Evolutionary conservation across 257 asterid genomes (phyloP).

Genomic region (Nicotiana tomentosiformis): DNA sequence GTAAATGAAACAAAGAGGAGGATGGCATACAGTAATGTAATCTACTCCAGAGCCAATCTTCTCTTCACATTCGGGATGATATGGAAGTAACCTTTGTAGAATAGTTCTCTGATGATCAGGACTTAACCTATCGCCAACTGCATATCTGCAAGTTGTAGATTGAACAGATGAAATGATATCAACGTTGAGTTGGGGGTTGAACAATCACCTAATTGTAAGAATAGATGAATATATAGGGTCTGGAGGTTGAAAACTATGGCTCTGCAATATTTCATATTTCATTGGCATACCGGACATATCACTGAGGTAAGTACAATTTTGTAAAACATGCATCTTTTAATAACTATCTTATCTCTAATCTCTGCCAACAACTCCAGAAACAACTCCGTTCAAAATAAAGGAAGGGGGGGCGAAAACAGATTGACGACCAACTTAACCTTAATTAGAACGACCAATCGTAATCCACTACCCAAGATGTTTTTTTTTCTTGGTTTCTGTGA

Average conservation of each 20-base stretch:
- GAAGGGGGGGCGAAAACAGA: neutral
- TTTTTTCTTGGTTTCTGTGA: neutral
- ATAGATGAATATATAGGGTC: neutral
- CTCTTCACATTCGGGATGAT: slow-evolving; percentile 68
- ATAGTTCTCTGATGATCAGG: slow-evolving; percentile 74
- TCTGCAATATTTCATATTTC: neutral
- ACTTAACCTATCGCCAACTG: slow-evolving; percentile 70
- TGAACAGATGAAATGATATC: neutral
- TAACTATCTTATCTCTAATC: neutral
- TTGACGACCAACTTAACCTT: neutral
- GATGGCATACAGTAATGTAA: slow-evolving; percentile 43
- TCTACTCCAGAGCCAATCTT: slow-evolving; percentile 83
- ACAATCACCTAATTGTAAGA: neutral
- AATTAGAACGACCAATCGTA: neutral
- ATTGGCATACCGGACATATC: neutral
- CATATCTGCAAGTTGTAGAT: slow-evolving; percentile 45
- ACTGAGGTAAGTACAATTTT: neutral
- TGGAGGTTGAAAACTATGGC: neutral
- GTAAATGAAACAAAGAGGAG: neutral
- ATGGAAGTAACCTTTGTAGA: slow-evolving; percentile 69
- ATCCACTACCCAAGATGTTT: neutral
- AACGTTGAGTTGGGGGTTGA: neutral
- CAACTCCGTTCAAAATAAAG: neutral
- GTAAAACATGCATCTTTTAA: neutral
- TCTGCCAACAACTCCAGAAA: neutral